phyloP scores from a whole-genome alignment of 2,329 filamentous ascomycete genomes.

The Aaosphaeria arxii region DNA sequence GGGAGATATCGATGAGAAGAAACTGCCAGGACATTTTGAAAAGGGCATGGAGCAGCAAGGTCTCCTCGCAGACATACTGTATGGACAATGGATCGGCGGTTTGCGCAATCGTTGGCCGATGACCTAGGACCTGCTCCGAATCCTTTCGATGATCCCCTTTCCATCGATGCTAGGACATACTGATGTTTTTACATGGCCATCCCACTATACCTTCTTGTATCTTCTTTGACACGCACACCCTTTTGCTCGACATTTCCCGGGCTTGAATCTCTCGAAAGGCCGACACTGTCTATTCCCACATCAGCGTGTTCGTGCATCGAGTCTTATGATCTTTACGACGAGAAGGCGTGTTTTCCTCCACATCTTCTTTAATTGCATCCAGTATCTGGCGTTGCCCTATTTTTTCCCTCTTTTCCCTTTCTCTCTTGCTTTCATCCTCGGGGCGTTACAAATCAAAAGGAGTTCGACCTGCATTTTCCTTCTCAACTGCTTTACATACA shows the following conservation, averaged over 20 bases:
- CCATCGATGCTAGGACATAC: not conserved
- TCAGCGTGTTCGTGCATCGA: no score
- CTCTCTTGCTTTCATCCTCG: no score
- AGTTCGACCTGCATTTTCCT: no score
- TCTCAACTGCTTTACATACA: no score
- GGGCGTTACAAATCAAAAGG: no score
- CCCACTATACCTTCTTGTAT: not conserved
- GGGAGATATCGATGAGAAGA: slow-evolving; percentile 42
- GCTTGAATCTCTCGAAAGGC: not conserved
- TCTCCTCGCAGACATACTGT: slow-evolving; percentile 85
- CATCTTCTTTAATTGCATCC: no score
- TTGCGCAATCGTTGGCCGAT: slow-evolving; percentile 55
- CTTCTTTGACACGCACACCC: not conserved
- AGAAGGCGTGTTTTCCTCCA: no score
- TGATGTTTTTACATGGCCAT: not conserved
- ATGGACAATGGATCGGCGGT: slow-evolving; percentile 85
- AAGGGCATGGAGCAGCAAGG: slow-evolving; percentile 90
- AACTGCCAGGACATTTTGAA: slow-evolving; percentile 56
- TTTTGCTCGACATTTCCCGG: not conserved
- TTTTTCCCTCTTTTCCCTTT: no score
- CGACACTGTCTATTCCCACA: not conserved
- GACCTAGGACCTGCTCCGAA: not conserved
- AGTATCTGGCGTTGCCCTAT: no score
- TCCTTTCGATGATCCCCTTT: not conserved
- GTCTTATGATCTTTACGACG: no score